phyloP scores from a whole-genome alignment of 2,329 filamentous ascomycete genomes.

The Myotisia sp. region DNA sequence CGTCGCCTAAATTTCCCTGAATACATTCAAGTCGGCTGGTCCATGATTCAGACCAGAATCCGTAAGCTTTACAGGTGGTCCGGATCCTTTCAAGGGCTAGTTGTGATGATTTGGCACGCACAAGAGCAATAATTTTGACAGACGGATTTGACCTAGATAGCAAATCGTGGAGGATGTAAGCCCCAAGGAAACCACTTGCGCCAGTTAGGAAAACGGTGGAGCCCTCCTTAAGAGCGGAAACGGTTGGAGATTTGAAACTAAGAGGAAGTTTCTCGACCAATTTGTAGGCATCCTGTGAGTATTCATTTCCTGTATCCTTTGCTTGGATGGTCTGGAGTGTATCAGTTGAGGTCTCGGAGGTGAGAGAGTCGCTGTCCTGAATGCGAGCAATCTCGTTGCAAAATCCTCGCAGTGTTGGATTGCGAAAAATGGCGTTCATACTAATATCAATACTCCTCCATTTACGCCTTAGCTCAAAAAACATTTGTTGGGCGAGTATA shows the following conservation, averaged over 20 bases:
- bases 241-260: conserved; percentile 24
- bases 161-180: conserved; percentile 63
- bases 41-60: conserved; percentile 54
- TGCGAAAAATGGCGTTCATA: conserved; percentile 13
- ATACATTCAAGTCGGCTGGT: conserved; percentile 49
- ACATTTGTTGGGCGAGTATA: conserved; percentile 66
- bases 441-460: conserved; percentile 24
- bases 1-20: conserved; percentile 58
- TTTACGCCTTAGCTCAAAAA: conserved; percentile 53
- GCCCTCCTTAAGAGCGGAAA: conserved; percentile 20
- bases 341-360: conserved; percentile 20
- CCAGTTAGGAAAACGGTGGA: conserved; percentile 69
- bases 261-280: conserved; percentile 37
- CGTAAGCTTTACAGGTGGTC: conserved; percentile 58
- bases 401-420: conserved; percentile 30
- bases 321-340: conserved; percentile 9
- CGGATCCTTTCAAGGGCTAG: conserved; percentile 51
- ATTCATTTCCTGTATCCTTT: conserved; percentile 31
- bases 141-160: conserved; percentile 44
- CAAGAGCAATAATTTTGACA: conserved; percentile 57
- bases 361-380: conserved; percentile 34
- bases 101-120: conserved; percentile 51
- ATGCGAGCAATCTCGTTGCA: conserved; percentile 40
- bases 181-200: conserved; percentile 77
- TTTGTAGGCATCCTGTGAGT: conserved; percentile 38